Evolutionary conservation across 352 stramenopile species (phyloP), one percentile per base, ranked within the genome.

Genomic region (Phytophthora tubulina): DNA sequence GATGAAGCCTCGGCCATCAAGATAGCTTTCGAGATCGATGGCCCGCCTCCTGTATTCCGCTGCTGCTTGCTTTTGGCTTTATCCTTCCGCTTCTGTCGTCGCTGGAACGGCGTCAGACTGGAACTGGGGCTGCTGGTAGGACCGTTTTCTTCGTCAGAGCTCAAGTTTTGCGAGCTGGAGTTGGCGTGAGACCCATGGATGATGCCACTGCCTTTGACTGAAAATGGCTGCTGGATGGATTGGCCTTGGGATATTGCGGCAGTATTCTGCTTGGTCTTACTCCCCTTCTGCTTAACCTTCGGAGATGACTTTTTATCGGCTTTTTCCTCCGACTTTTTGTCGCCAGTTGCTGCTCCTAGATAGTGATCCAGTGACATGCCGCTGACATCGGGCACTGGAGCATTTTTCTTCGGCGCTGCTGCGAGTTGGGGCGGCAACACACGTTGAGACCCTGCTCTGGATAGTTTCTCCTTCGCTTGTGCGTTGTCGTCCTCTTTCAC

Each of bases 281-380:
- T 70, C 7, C 70, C 70, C 30, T 75, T 76, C 52, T 72, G 81
- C 54, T 89, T 88, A 3, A 63, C 51, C 1, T 70, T 66, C 4
- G 75, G 74, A 4, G 79, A 84, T 31, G 61, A 30, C 44, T 79
- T 74, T 46, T 55, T 63, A 6, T 75, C 51, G 2, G 63, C 71
- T 38, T 27, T 61, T 17, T 75, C 55, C 6, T 64, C 55, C 15
- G 53, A 54, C 5, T 57, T 51, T 30, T 60, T 32, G 3, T 61
- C 61, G 31, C 46, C 54, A 3, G 5, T 55, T 39, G 52, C 46
- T n/a, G 80, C 76, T 11, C 82, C 84, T 7, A 91, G 69, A 52
- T 90, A 91, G 53, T 83, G 78, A 53, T 91, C 80, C 11, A 92
- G 71, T 10, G 84, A 89, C 82, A 92, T 90, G 41, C 84, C 82